Conservation (phyloP, 2,329 filamentous ascomycete genomes). For the Leptosphaerulina australis region DNA sequence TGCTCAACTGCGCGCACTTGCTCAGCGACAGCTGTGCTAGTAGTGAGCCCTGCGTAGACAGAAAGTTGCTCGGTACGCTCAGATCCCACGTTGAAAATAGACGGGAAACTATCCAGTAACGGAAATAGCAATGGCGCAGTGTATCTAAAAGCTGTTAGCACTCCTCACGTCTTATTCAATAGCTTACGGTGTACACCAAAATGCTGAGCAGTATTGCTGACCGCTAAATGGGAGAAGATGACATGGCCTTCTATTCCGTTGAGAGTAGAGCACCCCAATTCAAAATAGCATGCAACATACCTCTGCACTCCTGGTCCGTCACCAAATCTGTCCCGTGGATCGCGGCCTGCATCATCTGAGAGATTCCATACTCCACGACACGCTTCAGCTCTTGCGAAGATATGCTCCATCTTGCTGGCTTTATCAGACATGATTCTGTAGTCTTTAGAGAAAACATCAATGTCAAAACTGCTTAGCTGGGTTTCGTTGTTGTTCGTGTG, state of each 20-base stretch:
- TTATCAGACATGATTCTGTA: conserved; percentile 28
- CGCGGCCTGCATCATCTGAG: conserved; percentile 32
- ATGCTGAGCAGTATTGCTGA: conserved; percentile 4
- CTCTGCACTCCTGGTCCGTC: conserved; percentile 45
- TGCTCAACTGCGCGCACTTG: conserved; percentile 70
- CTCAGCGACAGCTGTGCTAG: conserved; percentile 73
- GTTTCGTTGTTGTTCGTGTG: conserved; percentile 26
- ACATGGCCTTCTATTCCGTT: background rate
- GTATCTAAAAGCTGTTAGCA: conserved; percentile 52
- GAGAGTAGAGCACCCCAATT: background rate
- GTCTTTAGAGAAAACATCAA: conserved; percentile 43
- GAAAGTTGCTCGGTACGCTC: conserved; percentile 52
- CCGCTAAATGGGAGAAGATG: background rate
- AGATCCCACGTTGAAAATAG: conserved; percentile 65
- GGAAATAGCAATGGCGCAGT: conserved; percentile 69
- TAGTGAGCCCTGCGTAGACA: conserved; percentile 65
- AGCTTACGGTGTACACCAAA: conserved; percentile 9
- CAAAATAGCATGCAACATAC: conserved; percentile 29
- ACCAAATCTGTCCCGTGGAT: conserved; percentile 46
- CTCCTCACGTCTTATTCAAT: conserved; percentile 6
- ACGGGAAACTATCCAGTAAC: conserved; percentile 81
- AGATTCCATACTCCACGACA: conserved; percentile 50
- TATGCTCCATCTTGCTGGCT: conserved; percentile 39
- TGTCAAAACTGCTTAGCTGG: conserved; percentile 38
- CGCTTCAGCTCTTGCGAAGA: conserved; percentile 51